A percentile compares a stretch with the other conserved stretches of the same genome.
Conservation (phyloP, 768 basidiomycete species). For the Austroboletus festivus region DNA sequence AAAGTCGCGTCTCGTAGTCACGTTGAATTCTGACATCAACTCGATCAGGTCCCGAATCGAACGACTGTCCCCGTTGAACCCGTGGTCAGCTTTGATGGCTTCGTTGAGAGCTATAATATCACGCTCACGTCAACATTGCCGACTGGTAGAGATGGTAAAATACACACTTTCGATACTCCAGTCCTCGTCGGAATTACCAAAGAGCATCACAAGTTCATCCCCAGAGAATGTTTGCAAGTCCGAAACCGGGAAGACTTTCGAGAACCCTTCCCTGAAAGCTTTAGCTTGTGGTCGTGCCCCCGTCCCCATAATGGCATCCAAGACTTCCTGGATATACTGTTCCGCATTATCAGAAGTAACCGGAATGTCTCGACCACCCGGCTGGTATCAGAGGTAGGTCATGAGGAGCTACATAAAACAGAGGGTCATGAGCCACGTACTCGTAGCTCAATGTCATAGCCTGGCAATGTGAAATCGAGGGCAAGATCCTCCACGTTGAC, state of each 20-base stretch:
- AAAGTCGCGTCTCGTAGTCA: conserved; percentile 73
- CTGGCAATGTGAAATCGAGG: conserved; percentile 95
- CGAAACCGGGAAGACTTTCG: conserved; percentile 90
- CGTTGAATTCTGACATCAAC: conserved; percentile 80
- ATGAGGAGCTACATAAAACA: not conserved
- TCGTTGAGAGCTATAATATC: conserved; percentile 69
- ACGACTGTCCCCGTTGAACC: conserved; percentile 92
- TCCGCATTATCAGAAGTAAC: conserved; percentile 88
- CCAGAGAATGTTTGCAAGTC: conserved; percentile 91
- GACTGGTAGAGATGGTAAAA: not conserved
- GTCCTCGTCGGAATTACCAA: conserved; percentile 97
- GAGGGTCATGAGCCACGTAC: conserved; percentile 40
- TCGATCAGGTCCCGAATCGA: conserved; percentile 86
- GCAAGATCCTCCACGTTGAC: conserved; percentile 82
- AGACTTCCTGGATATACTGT: conserved; percentile 83
- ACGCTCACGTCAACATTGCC: not conserved
- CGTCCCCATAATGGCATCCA: conserved; percentile 84
- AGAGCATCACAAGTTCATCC: conserved; percentile 93
- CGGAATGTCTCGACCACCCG: conserved; percentile 70
- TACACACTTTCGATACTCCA: conserved; percentile 88
- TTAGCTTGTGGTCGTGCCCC: conserved; percentile 78
- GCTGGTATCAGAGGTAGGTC: conserved; percentile 38
- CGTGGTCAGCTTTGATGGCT: conserved; percentile 94
- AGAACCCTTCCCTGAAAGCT: conserved; percentile 93
- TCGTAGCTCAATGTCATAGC: conserved; percentile 88